Conservation (phyloP, 2,329 filamentous ascomycete species). For the Cytospora piceicola region DNA sequence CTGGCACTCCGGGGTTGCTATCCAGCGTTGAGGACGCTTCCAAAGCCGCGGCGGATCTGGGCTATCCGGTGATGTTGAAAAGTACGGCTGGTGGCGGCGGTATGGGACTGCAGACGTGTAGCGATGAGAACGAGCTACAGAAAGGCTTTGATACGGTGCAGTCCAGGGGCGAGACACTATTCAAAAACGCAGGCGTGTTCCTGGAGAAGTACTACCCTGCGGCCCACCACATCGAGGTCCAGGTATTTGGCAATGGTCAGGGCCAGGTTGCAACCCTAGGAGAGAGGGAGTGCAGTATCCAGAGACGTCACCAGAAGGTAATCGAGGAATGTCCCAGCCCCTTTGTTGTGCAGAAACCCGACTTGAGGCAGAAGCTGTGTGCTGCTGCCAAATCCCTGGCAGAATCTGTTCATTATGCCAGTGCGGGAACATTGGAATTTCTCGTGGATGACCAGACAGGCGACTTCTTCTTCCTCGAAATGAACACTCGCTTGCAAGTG, state of each 20-base stretch:
- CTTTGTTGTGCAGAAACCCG: slow-evolving; percentile 47
- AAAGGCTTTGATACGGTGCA: slow-evolving; percentile 57
- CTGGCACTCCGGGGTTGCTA: slow-evolving; percentile 36
- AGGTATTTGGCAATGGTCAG: slow-evolving; percentile 66
- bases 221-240: slow-evolving; percentile 69
- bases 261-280: slow-evolving; percentile 63
- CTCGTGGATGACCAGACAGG: slow-evolving; percentile 65
- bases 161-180: slow-evolving; percentile 59
- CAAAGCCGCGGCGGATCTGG: slow-evolving; percentile 41
- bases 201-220: slow-evolving; percentile 65
- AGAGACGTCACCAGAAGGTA: slow-evolving; percentile 71
- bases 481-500: slow-evolving; percentile 69
- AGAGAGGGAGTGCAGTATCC: slow-evolving; percentile 70
- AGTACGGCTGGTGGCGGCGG: slow-evolving; percentile 65
- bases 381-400: slow-evolving; percentile 44
- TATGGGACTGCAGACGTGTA: slow-evolving; percentile 64
- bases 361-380: slow-evolving; percentile 12
- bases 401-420: slow-evolving; percentile 50
- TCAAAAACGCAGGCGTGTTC: slow-evolving; percentile 65
- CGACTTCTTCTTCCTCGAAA: slow-evolving; percentile 61
- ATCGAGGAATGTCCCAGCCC: slow-evolving; percentile 72
- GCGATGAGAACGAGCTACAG: slow-evolving; percentile 53
- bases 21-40: slow-evolving; percentile 53
- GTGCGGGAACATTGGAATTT: slow-evolving; percentile 47
- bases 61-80: slow-evolving; percentile 55